phyloP scores from a whole-genome alignment of 495 filamentous ascomycete genomes.

The Penicillium daleae region DNA sequence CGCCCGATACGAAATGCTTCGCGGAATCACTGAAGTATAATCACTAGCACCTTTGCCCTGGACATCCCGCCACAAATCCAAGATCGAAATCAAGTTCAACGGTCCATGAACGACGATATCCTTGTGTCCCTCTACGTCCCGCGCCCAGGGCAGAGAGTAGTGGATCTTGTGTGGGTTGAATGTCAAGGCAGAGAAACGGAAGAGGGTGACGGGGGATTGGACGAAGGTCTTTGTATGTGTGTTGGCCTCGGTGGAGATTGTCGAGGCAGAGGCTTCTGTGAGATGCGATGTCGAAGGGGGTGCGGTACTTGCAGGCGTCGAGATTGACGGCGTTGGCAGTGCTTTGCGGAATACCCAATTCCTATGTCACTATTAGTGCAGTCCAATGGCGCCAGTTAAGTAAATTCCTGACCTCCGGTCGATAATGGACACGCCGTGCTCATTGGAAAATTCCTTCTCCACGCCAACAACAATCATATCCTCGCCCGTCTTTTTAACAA shows the following conservation, averaged over 20 bases:
- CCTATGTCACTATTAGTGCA: slow-evolving; percentile 31
- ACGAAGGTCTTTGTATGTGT: slow-evolving; percentile 48
- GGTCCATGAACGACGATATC: slow-evolving; percentile 67
- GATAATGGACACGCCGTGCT: slow-evolving; percentile 52
- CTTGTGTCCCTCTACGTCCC: slow-evolving; percentile 61
- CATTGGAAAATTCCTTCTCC: slow-evolving; percentile 60
- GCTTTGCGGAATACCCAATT: slow-evolving; percentile 65
- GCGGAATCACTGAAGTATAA: slow-evolving; percentile 37
- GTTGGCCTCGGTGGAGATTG: slow-evolving; percentile 30
- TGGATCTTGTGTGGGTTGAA: slow-evolving; percentile 78
- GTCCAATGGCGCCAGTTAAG: not conserved
- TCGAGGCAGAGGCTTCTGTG: slow-evolving; percentile 26
- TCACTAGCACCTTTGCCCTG: slow-evolving; percentile 5
- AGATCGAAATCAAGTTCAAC: slow-evolving; percentile 64
- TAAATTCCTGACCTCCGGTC: slow-evolving; percentile 50
- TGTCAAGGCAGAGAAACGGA: slow-evolving; percentile 73
- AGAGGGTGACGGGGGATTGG: slow-evolving; percentile 62
- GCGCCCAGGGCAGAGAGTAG: slow-evolving; percentile 63
- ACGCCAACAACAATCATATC: slow-evolving; percentile 70
- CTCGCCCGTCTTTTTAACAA: slow-evolving; percentile 55
- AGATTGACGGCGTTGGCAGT: slow-evolving; percentile 33
- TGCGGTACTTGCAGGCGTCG: slow-evolving; percentile 15
- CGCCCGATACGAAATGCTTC: slow-evolving; percentile 60
- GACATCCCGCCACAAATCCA: slow-evolving; percentile 66
- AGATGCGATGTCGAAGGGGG: slow-evolving; percentile 23